These are phyloP conservation scores for Ceratobasidium sp. DNA, from an alignment of 1,284 basidiomycete species.

Conservation along the genomic window DNA sequence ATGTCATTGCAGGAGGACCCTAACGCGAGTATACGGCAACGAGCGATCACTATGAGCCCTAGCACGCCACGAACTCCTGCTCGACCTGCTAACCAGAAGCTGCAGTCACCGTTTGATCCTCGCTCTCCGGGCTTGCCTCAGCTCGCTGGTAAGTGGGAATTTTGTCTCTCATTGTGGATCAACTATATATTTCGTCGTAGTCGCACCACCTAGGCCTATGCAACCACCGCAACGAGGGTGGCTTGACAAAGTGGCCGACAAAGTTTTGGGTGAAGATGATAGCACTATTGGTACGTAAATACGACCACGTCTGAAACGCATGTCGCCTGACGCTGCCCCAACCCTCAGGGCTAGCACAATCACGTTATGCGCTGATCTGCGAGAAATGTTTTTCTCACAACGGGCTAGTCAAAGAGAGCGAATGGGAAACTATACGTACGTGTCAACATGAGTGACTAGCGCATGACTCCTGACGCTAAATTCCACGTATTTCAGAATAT, in stretches of 20 bases:
- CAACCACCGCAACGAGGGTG: slow-evolving; percentile 76
- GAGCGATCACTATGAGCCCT: slow-evolving; percentile 29
- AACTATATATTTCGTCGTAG: slow-evolving; percentile 46
- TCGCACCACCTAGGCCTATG: slow-evolving; percentile 54
- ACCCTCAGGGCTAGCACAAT: slow-evolving; percentile 48
- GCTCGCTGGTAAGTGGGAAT: slow-evolving; percentile 23
- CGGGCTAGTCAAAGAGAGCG: slow-evolving; percentile 86
- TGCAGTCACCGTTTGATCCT: slow-evolving; percentile 8
- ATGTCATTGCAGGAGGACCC: slow-evolving; percentile 16
- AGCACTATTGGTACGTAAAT: slow-evolving; percentile 52
- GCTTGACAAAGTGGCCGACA: slow-evolving; percentile 89
- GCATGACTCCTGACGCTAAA: slow-evolving; percentile 8
- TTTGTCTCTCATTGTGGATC: neutral
- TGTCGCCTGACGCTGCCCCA: slow-evolving; percentile 1
- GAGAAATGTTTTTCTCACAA: slow-evolving; percentile 93
- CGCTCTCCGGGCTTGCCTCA: slow-evolving; percentile 17
- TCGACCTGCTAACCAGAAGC: slow-evolving; percentile 16
- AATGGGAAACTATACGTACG: slow-evolving; percentile 91
- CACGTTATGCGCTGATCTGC: slow-evolving; percentile 93
- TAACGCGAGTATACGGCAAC: slow-evolving; percentile 14
- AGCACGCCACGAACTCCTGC: slow-evolving; percentile 23
- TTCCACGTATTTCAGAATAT: slow-evolving; percentile 61
- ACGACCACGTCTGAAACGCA: neutral
- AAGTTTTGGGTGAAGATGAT: slow-evolving; percentile 84
- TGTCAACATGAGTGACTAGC: slow-evolving; percentile 44